Evolutionary conservation across 1,139 yeast species (phyloP).

Genomic region (Nakaseomyces uthaithaninus): DNA sequence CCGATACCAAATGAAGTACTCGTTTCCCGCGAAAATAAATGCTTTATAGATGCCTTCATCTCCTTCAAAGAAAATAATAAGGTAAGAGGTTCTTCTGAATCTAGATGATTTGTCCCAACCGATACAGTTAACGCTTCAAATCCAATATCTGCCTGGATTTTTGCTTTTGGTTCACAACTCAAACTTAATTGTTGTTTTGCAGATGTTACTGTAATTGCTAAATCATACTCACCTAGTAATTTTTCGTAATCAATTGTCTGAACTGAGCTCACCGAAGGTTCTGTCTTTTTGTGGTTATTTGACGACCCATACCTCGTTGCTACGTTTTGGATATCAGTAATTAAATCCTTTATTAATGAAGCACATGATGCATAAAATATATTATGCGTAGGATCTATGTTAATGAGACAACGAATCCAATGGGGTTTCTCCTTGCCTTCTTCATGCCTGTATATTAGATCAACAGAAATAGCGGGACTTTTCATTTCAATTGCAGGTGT

Average conservation of each 20-base stretch:
- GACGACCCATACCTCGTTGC: conserved; percentile 26
- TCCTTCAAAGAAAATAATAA: conserved; percentile 43
- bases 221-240: conserved; percentile 46
- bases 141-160: conserved; percentile 78
- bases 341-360: conserved; percentile 61
- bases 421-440: conserved; percentile 29
- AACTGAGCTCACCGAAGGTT: conserved; percentile 7
- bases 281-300: conserved; percentile 9
- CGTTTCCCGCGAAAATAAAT: conserved; percentile 79
- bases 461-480: conserved; percentile 68
- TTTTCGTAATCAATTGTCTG: conserved; percentile 34
- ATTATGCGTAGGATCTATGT: conserved; percentile 55
- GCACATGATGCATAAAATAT: conserved; percentile 64
- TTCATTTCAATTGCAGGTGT: conserved; percentile 55
- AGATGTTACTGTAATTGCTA: conserved; percentile 56
- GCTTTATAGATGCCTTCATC: conserved; percentile 69
- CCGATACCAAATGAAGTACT: conserved; percentile 67
- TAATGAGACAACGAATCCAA: conserved; percentile 24
- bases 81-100: conserved; percentile 37
- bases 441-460: conserved; percentile 38
- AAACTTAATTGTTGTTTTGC: conserved; percentile 67
- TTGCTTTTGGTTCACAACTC: conserved; percentile 90
- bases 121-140: conserved; percentile 56
- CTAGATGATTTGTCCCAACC: conserved; percentile 45
- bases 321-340: conserved; percentile 38